Evolutionary conservation across 805 yeast species (phyloP).

Genomic region (Phaffomyces antillensis): DNA sequence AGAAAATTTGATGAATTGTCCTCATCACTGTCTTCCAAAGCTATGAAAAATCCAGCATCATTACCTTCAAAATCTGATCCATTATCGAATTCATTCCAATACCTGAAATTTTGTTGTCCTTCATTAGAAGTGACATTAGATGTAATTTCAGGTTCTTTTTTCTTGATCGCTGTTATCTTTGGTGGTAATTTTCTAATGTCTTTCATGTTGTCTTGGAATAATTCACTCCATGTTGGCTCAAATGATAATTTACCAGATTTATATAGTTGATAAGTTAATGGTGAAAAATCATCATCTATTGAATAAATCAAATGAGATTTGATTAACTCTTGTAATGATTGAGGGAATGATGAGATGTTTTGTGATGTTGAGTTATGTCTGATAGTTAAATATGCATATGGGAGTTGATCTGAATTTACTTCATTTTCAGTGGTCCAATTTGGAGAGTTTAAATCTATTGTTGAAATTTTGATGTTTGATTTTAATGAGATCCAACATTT

Average conservation of each 20-base stretch:
- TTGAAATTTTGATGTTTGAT: constrained; percentile 18
- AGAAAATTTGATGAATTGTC: constrained; percentile 16
- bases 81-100: constrained; percentile 67
- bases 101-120: constrained; percentile 26
- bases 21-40: constrained; percentile 23
- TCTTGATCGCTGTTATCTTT: constrained; percentile 2
- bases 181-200: constrained; percentile 45
- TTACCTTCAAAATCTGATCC: constrained; percentile 46
- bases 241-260: constrained; percentile 25
- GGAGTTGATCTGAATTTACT: constrained; percentile 25
- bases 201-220: constrained; percentile 16
- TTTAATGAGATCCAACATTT: constrained; percentile 20
- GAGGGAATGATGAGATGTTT: constrained; percentile 12
- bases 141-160: not conserved
- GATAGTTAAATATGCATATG: constrained; percentile 43
- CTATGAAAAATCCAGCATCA: constrained; percentile 30
- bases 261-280: constrained; percentile 22
- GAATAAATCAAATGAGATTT: constrained; percentile 42
- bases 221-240: constrained; percentile 33
- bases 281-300: constrained; percentile 33
- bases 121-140: not conserved
- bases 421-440: constrained; percentile 15
- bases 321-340: constrained; percentile 30
- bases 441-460: constrained; percentile 4
- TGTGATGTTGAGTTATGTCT: constrained; percentile 34